A percentile compares a stretch with the other conserved stretches of the same genome.
These are phyloP conservation scores for Aspergillus tamarii DNA, from an alignment of 2,329 filamentous ascomycete genomes.

Conservation along the genomic window DNA sequence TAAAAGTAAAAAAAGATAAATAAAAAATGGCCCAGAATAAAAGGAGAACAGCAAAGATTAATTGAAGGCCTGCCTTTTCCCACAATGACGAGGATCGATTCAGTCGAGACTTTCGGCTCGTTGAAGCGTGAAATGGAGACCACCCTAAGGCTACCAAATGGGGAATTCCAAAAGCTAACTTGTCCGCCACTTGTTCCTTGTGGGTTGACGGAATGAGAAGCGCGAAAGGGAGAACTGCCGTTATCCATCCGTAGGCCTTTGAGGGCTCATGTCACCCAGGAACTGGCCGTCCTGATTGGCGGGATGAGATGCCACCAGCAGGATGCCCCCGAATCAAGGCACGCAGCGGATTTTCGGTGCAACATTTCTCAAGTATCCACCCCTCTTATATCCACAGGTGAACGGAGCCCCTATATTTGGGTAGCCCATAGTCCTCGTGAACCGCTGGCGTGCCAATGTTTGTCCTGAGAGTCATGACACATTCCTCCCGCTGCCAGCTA, in stretches of 20 bases:
- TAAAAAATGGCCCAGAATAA: neutral
- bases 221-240: conserved; percentile 1
- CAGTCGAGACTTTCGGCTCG: neutral
- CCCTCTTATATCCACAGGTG: neutral
- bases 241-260: neutral
- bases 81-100: neutral
- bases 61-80: neutral
- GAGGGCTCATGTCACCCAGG: neutral
- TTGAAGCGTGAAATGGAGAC: neutral
- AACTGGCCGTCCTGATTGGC: conserved; percentile 15
- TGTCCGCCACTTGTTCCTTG: neutral
- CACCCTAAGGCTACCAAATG: neutral
- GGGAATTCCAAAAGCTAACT: neutral
- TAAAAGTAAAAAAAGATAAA: neutral
- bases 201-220: neutral
- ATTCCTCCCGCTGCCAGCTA: neutral
- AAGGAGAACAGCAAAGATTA: neutral
- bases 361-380: conserved; percentile 3
- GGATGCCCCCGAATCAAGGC: conserved; percentile 3
- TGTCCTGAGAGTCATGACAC: neutral
- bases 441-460: neutral
- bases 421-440: neutral
- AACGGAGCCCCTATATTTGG: neutral
- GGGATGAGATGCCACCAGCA: conserved; percentile 21
- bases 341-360: neutral